Conservation (phyloP, 805 yeast species). For the Cephaloascus albidus region DNA sequence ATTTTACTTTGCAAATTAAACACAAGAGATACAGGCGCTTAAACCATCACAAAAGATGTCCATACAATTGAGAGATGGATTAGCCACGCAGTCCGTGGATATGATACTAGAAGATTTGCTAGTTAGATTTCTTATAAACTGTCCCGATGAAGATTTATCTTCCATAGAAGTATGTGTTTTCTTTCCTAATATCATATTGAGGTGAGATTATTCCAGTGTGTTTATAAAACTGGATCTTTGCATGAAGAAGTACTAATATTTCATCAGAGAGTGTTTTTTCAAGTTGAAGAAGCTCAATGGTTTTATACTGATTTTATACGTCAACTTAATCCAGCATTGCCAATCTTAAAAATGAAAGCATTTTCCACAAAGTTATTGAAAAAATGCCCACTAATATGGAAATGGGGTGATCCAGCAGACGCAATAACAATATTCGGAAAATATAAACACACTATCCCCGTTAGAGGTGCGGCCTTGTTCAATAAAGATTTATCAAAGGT, state of each 20-base stretch:
- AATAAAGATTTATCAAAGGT: slow-evolving; percentile 62
- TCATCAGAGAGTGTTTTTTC: slow-evolving; percentile 69
- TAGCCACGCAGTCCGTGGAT: slow-evolving; percentile 59
- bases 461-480: slow-evolving; percentile 88
- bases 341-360: slow-evolving; percentile 64
- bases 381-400: slow-evolving; percentile 70
- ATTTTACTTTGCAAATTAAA: not conserved
- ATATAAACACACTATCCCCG: slow-evolving; percentile 88
- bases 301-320: slow-evolving; percentile 82
- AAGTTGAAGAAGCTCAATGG: slow-evolving; percentile 98
- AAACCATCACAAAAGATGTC: slow-evolving; percentile 45
- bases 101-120: slow-evolving; percentile 76
- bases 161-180: slow-evolving; percentile 35
- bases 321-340: slow-evolving; percentile 63
- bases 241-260: too few relatives aligned
- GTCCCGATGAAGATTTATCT: slow-evolving; percentile 85
- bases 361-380: slow-evolving; percentile 64
- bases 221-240: too few relatives aligned
- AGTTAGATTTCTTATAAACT: slow-evolving; percentile 84
- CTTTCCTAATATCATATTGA: too few relatives aligned
- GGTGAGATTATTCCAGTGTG: too few relatives aligned
- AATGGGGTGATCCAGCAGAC: slow-evolving; percentile 75
- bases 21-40: too few relatives aligned
- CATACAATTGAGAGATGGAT: slow-evolving; percentile 43
- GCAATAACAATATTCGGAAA: slow-evolving; percentile 73